Evolutionary conservation across 352 stramenopile genomes (phyloP), one percentile per base, ranked within the genome.

Genomic region (Phytophthora foliorum): DNA sequence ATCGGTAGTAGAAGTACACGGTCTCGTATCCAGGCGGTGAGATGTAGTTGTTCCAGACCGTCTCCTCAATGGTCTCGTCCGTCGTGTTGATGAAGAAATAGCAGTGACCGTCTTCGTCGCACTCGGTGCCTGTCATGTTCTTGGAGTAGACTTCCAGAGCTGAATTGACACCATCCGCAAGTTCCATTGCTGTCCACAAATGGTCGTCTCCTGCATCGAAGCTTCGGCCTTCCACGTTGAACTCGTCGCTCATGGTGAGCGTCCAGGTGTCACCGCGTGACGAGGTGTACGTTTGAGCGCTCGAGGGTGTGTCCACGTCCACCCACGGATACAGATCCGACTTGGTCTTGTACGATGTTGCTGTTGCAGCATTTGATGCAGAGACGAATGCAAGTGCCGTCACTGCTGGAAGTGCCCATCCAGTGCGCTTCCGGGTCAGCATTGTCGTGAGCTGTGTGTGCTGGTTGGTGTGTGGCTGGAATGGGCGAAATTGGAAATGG

Each of bases 121-220:
- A 91, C 41, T 69, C n/a, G n/a, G n/a, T n/a, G n/a, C n/a, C n/a
- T n/a, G n/a, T n/a, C 80, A 92, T 94, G 57, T 92, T 91, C 51
- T 87, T 81, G 41, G 72, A 77, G 66, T 93, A 93, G 31, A 88
- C 58, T 52, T 93, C 82, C 9, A 94, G 64, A 22, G 86, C 86
- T 36, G 70, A 75, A 63, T 94, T 93, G 24, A 92, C 84, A 17
- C 84, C 85, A 52, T 94, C 86, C 2, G 86, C 78, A 31, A 86
- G 89, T 14, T 92, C 65, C 39, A 94, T 60, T 19, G 82, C 90
- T 29, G 93, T 98, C 97, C 97, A 99, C 36, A 95, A 74, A 44
- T 97, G 93, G 80, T 99, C 97, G 16, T 89, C 67, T 17, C 97
- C 96, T 41, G 98, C 88, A 38, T 87, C 54, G 75, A 99, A 99